phyloP scores from a whole-genome alignment of 768 basidiomycete genomes.

The Cubamyces lactineus region DNA sequence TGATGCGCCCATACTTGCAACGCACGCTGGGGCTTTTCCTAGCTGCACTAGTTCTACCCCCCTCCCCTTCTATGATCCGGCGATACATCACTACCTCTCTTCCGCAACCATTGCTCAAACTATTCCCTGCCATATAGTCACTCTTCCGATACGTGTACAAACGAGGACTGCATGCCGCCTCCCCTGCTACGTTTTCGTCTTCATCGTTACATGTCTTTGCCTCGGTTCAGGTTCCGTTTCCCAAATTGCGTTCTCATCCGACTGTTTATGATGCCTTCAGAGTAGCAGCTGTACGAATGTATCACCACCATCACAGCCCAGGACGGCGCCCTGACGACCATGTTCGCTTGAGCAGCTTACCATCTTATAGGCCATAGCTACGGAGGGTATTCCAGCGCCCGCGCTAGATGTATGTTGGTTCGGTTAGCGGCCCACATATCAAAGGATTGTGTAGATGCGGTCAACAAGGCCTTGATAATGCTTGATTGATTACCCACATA shows the following conservation, averaged over 20 bases:
- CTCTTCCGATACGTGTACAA: background rate
- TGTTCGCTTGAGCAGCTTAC: background rate
- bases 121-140: background rate
- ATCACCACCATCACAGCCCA: constrained; percentile 5
- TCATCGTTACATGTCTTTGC: background rate
- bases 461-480: no score
- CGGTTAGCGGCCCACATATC: no score
- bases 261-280: background rate
- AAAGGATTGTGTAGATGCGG: no score
- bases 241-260: background rate
- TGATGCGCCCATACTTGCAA: background rate
- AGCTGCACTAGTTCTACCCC: background rate
- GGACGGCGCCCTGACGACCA: constrained; percentile 3
- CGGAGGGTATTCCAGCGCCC: no score
- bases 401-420: no score
- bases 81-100: constrained; percentile 6
- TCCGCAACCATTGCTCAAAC: background rate
- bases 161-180: background rate
- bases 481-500: no score
- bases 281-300: constrained; percentile 17
- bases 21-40: background rate
- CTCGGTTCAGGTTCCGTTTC: no score
- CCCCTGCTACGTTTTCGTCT: background rate
- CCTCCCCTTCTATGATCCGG: background rate
- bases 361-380: background rate